These are phyloP conservation scores for Erigeron canadensis DNA, from an alignment of 129 eudicot species.

Conservation along the genomic window DNA sequence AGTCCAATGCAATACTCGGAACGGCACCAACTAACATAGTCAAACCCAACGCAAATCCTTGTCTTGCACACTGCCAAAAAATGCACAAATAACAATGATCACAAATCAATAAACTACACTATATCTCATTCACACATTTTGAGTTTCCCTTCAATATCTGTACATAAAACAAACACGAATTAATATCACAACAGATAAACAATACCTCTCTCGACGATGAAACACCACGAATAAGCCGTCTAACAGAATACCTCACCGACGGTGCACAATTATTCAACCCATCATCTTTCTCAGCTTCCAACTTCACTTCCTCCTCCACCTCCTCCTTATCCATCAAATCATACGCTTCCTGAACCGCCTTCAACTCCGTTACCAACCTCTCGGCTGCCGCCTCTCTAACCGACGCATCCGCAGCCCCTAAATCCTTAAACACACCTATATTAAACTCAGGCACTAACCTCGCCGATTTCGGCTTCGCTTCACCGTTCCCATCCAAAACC, in stretches of 20 bases:
- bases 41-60: conserved; percentile 94
- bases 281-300: conserved; percentile 92
- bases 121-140: not conserved
- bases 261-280: conserved; percentile 95
- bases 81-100: not conserved
- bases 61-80: conserved; percentile 90
- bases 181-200: not conserved
- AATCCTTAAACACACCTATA: conserved; percentile 73
- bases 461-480: conserved; percentile 19
- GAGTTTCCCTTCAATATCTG: not conserved
- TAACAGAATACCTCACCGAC: conserved; percentile 75
- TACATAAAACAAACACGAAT: not conserved
- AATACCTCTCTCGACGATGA: conserved; percentile 91
- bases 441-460: conserved; percentile 73
- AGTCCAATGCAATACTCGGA: conserved; percentile 54
- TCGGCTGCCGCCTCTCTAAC: conserved; percentile 74
- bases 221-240: conserved; percentile 90
- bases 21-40: conserved; percentile 63
- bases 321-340: conserved; percentile 53
- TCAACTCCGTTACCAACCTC: conserved; percentile 60
- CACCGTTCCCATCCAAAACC: conserved; percentile 23
- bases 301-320: conserved; percentile 42
- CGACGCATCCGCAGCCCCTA: conserved; percentile 54
- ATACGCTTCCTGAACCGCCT: conserved; percentile 68
- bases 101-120: not conserved